Base-by-base conservation (phyloP, 345 rosid genomes). In the Excoecaria agallocha region DNA sequence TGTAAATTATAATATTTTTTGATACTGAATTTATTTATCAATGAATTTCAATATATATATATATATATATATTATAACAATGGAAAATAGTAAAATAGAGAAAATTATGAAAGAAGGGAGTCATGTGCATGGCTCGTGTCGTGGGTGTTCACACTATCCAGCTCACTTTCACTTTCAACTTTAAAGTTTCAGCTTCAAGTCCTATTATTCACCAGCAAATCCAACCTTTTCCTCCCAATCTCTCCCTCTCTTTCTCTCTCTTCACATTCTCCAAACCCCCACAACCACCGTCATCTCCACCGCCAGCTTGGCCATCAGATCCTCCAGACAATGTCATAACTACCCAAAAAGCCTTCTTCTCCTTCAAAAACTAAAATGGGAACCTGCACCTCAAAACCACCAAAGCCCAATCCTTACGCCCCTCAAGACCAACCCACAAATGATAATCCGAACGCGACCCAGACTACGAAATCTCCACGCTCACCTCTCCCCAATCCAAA, bases 391-490 rank as follows among this genome's bases (percentile, higher is more conserved):
- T 93, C 98, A 8, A 93, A 88, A 69, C 89, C 88, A 17, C 81
- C 86, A 12, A 87, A 81, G 55, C 87, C 88, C 52, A 91, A 93
- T 87, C 93, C 93, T 1, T 91, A 82, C 75, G 89, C 91, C 12
- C 75, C 91, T 2, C 82, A 74, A 67, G 82, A 56, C 48, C 81
- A 54, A 57, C 39, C 56, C 8, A 20, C n/a, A 56, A 77, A 78
- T 80, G 93, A 81, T 64, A 73, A 70, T 37, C 41, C 73, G 57
- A 73, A 74, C 70, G 81, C 81, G 37, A 30, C 82, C 5, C 82
- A 77, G 13, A 51, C 85, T 65, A 73, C 79, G 1, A 73, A 66
- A n/a, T 70, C 78, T 24, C 84, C 86, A 48, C 76, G 77, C 59
- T 77, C 71, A 66, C 68, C 68, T 60, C 70, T 68, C 25, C 70